Base-by-base conservation (phyloP, 139 green algal genomes). In the Chlamydomonas urium region DNA sequence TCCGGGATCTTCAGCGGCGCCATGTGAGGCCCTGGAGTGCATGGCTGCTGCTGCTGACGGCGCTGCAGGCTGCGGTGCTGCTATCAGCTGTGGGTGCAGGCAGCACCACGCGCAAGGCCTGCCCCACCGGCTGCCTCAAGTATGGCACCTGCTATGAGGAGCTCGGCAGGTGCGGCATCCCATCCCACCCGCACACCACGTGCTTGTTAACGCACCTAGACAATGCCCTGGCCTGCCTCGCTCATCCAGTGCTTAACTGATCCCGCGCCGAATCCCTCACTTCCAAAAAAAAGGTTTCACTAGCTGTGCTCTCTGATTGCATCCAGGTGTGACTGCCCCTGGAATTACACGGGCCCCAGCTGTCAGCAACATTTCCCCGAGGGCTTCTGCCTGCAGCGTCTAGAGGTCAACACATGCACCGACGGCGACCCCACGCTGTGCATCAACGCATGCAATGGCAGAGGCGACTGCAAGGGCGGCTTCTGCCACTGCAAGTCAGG, bases 281-380 rank as follows among this genome's bases (percentile, higher is more conserved):
- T n/a, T n/a, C n/a, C n/a, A n/a, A n/a, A n/a, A n/a, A n/a, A n/a
- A n/a, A n/a, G n/a, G n/a, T n/a, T n/a, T n/a, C n/a, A n/a, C n/a
- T n/a, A n/a, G n/a, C n/a, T n/a, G n/a, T n/a, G n/a, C n/a, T n/a
- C n/a, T n/a, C n/a, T n/a, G n/a, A n/a, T 10, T 19, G 14, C 19
- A 14, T 75, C 31, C 61, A 80, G 75, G 33, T 80, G 75, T 33
- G 75, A 80, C 33, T 80, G 75, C 31, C 75, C 75, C 1, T 80
- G 75, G 75, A 80, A 80, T 42, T 75, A 76, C 37, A 80, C 75
- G 24, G 75, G 75, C 1, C 35, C 38, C 5, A 21, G 38, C 26
- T 80, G 75, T 31, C 28, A 47, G 3, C 47, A 29, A 21, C 32
- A n/a, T n/a, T n/a, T 21, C 33, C 63, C 42, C 26, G n/a, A 65